Percentiles rank a stretch among this genome's conserved stretches.
These are phyloP conservation scores for Hericium erinaceus DNA, from an alignment of 768 basidiomycete genomes.

Conservation along the genomic window DNA sequence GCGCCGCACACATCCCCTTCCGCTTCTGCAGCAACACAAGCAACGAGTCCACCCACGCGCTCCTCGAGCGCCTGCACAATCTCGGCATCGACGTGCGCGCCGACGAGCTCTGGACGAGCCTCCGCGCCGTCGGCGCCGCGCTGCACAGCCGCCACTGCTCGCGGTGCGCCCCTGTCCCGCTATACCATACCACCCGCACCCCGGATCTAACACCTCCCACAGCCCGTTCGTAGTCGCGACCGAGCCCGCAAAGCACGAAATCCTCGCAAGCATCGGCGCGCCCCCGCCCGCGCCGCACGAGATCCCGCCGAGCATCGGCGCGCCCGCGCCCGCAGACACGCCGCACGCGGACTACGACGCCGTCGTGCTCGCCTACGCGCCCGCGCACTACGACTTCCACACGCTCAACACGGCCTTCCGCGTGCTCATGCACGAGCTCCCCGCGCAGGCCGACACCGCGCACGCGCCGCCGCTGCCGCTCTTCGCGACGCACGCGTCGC, in stretches of 20 bases:
- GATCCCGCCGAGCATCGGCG: slow-evolving; percentile 17
- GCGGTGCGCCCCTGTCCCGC: slow-evolving; percentile 14
- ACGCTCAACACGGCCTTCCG: slow-evolving; percentile 60
- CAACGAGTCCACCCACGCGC: slow-evolving; percentile 43
- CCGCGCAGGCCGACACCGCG: slow-evolving; percentile 35
- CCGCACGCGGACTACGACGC: slow-evolving; percentile 33
- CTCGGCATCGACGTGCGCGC: slow-evolving; percentile 41
- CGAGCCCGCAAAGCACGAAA: too few relatives aligned
- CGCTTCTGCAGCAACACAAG: slow-evolving; percentile 62
- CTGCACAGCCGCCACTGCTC: too few relatives aligned
- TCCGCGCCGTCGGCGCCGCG: slow-evolving; percentile 31
- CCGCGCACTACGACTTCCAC: slow-evolving; percentile 39
- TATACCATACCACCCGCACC: slow-evolving; percentile 15
- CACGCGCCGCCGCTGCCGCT: slow-evolving; percentile 23
- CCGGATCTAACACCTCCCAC: slow-evolving; percentile 13
- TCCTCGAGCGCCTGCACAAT: slow-evolving; percentile 32
- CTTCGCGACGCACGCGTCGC: slow-evolving; percentile 31
- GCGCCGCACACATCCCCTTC: slow-evolving; percentile 29
- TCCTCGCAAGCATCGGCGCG: slow-evolving; percentile 35
- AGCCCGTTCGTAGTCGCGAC: too few relatives aligned
- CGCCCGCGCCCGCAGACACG: slow-evolving; percentile 19
- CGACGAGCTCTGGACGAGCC: slow-evolving; percentile 56
- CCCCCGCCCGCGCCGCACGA: slow-evolving; percentile 18
- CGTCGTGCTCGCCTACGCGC: slow-evolving; percentile 61
- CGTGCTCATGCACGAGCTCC: slow-evolving; percentile 39